Base-by-base conservation (phyloP, 768 basidiomycete genomes). In the Lepiota brunneoincarnata region DNA sequence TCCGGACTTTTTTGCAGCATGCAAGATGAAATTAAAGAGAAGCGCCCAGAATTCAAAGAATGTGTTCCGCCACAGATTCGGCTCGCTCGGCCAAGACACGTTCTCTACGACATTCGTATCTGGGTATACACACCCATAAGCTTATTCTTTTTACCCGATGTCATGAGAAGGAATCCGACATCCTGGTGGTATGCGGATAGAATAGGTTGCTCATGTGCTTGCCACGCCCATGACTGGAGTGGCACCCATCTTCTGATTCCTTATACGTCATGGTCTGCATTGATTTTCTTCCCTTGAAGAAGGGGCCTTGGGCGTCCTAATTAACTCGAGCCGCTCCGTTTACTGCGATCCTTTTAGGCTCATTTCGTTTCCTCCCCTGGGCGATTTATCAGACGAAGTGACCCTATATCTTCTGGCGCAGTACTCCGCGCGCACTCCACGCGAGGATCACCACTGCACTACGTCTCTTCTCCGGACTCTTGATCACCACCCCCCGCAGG, bases 201-300 rank as follows among this genome's bases (percentile, higher is more conserved):
- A n/a, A 45, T 24, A 24, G 26, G 28, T n/a, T 36, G 14, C 20
- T 37, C 43, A 53, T 44, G 35, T 44, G 51, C 34, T 37, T 36
- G 37, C 38, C 26, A n/a, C 28, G 43, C 31, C 15, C 34, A 53
- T n/a, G 44, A 41, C 17, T 31, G 40, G 50, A 12, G 38, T 43
- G 17, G 18, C 52, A 54, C 46, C 34, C 37, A 45, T 46, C 43
- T 47, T 26, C 31, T 54, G 24, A 24, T 36, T 38, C 52, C 44
- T 54, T 39, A 39, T 39, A 23, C 31, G 51, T 38, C 18, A 41
- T 9, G 17, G 18, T 28, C 14, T 36, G 34, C 18, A 26, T 43
- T 26, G 17, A 6, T 17, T 17, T 10, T 20, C 39, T 40, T 35
- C 44, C 52, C 44, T 47, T 54, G 37, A 14, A 17, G 36, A 54